These are phyloP conservation scores for Polytrichum commune DNA, from an alignment of 225 moss, liverwort and hornwort species.

Conservation along the genomic window DNA sequence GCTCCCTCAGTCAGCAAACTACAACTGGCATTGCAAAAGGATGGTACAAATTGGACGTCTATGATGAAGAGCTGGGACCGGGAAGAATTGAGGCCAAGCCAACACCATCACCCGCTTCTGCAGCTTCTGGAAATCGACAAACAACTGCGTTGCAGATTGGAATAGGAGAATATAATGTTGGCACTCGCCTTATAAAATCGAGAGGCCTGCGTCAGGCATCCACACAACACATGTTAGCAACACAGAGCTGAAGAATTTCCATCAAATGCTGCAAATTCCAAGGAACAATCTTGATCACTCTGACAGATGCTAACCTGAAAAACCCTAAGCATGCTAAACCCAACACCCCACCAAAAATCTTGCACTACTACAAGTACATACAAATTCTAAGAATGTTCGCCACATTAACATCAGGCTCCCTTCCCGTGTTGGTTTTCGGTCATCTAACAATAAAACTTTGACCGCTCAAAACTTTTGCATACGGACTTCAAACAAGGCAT, in stretches of 20 bases:
- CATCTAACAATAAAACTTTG: too few relatives aligned
- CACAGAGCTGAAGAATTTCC: neutral
- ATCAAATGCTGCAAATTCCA: neutral
- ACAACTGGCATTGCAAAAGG: too few relatives aligned
- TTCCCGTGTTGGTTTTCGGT: too few relatives aligned
- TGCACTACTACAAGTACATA: too few relatives aligned
- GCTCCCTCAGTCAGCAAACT: too few relatives aligned
- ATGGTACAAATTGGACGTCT: neutral
- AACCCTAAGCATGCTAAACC: too few relatives aligned
- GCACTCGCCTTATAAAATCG: constrained; percentile 35
- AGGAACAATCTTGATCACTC: neutral
- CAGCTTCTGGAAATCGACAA: constrained; percentile 22
- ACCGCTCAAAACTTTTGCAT: too few relatives aligned
- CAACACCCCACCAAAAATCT: too few relatives aligned
- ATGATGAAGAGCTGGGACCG: neutral
- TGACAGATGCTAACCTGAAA: neutral
- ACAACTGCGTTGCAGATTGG: constrained; percentile 16
- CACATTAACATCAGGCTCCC: too few relatives aligned
- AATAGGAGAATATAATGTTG: constrained; percentile 17
- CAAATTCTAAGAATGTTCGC: too few relatives aligned
- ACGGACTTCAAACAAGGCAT: too few relatives aligned
- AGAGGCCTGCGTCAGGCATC: constrained; percentile 41
- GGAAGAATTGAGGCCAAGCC: constrained; percentile 48
- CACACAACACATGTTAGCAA: constrained; percentile 11
- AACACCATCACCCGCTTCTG: constrained; percentile 25